Evolutionary conservation across 2,329 filamentous ascomycete species (phyloP).

Genomic region (Trichoderma gracile): DNA sequence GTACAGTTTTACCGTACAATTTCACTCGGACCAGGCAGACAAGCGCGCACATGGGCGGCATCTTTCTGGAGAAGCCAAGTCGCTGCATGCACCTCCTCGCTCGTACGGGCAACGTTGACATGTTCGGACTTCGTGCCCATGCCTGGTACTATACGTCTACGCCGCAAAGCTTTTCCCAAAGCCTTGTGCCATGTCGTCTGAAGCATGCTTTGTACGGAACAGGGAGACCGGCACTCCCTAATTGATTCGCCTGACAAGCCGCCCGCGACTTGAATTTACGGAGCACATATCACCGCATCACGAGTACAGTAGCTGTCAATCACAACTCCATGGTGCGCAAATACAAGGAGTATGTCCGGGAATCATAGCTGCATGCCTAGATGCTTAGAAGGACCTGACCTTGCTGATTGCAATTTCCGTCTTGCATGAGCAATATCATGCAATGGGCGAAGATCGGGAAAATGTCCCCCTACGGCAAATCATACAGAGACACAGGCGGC

Average conservation of each 20-base stretch:
- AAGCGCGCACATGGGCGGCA: constrained; percentile 18
- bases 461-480: neutral
- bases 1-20: neutral
- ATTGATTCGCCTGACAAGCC: neutral
- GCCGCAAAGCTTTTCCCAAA: neutral
- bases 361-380: neutral
- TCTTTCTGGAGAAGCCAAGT: neutral
- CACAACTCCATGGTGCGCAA: neutral
- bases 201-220: neutral
- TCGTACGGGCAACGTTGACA: neutral
- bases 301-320: neutral
- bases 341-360: neutral
- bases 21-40: constrained; percentile 3
- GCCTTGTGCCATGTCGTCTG: neutral
- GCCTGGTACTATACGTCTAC: too few species aligned
- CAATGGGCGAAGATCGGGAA: neutral
- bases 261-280: too few species aligned
- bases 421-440: neutral
- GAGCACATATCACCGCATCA: neutral
- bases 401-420: neutral
- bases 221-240: neutral
- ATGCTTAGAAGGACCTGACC: neutral
- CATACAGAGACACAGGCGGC: neutral
- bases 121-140: neutral
- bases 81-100: too few species aligned